Percentiles rank a stretch among this genome's conserved stretches.
Conservation (phyloP, 768 basidiomycete genomes). For the Rhodotorula kratochvilovae region DNA sequence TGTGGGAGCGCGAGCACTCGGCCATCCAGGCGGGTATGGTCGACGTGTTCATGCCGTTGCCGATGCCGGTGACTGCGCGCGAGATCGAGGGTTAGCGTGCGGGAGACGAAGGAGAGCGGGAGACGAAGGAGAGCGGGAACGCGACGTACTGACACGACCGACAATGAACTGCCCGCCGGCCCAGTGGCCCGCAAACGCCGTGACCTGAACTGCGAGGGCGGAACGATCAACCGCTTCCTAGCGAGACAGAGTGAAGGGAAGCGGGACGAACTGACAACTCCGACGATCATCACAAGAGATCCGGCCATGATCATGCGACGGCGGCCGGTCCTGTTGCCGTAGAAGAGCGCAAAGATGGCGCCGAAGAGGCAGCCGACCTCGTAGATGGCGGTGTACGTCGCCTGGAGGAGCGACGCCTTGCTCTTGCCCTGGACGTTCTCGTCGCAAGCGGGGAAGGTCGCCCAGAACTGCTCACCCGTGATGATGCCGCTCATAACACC, state of each 20-base stretch:
- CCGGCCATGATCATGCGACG: slow-evolving; percentile 43
- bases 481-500: slow-evolving; percentile 67
- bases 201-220: slow-evolving; percentile 46
- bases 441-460: slow-evolving; percentile 56
- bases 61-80: slow-evolving; percentile 42
- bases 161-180: slow-evolving; percentile 49
- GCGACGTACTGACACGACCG: slow-evolving; percentile 42
- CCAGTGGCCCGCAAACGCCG: slow-evolving; percentile 46
- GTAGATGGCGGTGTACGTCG: slow-evolving; percentile 46
- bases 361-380: slow-evolving; percentile 57
- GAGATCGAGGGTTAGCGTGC: neutral
- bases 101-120: neutral
- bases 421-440: slow-evolving; percentile 19
- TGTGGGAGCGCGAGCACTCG: slow-evolving; percentile 52
- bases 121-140: too few relatives aligned
- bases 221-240: too few relatives aligned
- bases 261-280: too few relatives aligned
- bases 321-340: slow-evolving; percentile 42
- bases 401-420: slow-evolving; percentile 27
- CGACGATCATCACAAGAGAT: neutral
- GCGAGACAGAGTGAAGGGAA: too few relatives aligned
- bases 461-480: slow-evolving; percentile 49
- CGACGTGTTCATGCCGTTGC: slow-evolving; percentile 53
- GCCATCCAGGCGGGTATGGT: slow-evolving; percentile 54
- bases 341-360: slow-evolving; percentile 58